These are phyloP conservation scores for Tephrocybe sp. DNA, from an alignment of 768 basidiomycete species.

Conservation along the genomic window DNA sequence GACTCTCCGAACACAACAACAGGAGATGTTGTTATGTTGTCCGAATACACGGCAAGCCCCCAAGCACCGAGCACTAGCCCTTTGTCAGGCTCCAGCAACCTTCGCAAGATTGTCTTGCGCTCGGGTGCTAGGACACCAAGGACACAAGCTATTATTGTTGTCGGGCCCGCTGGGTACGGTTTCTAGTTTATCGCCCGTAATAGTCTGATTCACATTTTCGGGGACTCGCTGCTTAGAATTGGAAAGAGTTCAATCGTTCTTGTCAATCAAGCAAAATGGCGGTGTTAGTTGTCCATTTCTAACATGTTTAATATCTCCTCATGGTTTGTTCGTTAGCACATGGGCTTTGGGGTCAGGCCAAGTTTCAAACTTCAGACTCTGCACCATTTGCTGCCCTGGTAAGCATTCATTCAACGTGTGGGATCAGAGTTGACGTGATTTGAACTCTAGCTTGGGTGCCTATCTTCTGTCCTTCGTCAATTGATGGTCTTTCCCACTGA, in stretches of 20 bases:
- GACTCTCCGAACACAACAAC: constrained; percentile 25
- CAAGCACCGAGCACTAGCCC: constrained; percentile 30
- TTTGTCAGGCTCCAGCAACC: constrained; percentile 35
- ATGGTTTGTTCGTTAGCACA: constrained; percentile 40
- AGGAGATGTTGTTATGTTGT: constrained; percentile 1
- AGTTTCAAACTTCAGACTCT: constrained; percentile 62
- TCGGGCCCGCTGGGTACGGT: constrained; percentile 59
- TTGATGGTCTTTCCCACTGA: constrained; percentile 74
- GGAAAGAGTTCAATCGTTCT: constrained; percentile 75
- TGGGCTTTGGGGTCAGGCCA: constrained; percentile 76
- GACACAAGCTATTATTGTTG: constrained; percentile 59
- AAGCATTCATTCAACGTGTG: not conserved
- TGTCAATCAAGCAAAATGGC: constrained; percentile 70
- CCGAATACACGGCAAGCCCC: constrained; percentile 21
- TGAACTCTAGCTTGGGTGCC: constrained; percentile 51
- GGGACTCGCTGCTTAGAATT: constrained; percentile 40
- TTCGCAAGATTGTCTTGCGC: constrained; percentile 43
- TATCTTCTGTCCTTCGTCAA: constrained; percentile 71
- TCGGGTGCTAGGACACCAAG: constrained; percentile 41
- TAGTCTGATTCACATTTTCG: not conserved
- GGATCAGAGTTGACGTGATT: not conserved
- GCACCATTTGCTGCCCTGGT: constrained; percentile 65
- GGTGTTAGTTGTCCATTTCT: constrained; percentile 38
- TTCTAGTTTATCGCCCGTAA: constrained; percentile 5
- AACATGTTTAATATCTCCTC: not conserved